Evolutionary conservation across 1,284 basidiomycete genomes (phyloP), one percentile per base, ranked within the genome.

Genomic region (Flammula alnicola): DNA sequence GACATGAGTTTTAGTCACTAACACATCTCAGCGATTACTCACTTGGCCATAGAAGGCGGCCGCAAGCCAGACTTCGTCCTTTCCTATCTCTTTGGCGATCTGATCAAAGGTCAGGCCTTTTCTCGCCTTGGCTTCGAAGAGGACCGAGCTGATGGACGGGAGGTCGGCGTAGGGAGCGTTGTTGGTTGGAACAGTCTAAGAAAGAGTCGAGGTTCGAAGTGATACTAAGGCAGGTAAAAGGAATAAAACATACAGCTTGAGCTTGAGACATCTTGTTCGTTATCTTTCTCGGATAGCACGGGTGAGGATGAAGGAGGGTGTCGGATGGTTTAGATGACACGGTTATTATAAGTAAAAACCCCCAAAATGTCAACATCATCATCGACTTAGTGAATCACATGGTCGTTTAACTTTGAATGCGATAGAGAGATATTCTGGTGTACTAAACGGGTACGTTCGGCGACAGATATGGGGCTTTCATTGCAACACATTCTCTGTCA

Each of bases 51-150:
- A 94, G 70, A 95, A 92, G 32, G 88, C 79, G 1, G 91, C 83
- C 1, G 92, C 92, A n/a, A 92, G 80, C 90, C 90, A 95, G 30
- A 94, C 80, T 67, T 95, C 92, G 59, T 91, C 88, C 61, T 80
- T 84, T n/a, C 79, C 81, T 51, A 94, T 77, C 10, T 74, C 74
- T 51, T 84, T 75, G 4, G 80, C 88, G 55, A 94, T 84, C 39
- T 82, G 72, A 40, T 84, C 88, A 56, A 93, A 94, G 10, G 85
- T 86, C 52, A 89, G 61, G 81, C 88, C 84, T 70, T 84, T 86
- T 44, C 70, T 70, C 0, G 84, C 84, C 67, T 91, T 91, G 11
- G 84, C 86, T 52, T 83, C 79, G 44, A 88, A 81, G 22, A 91
- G 70, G 31, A 62, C 63, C 9, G 74, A 58, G 61, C 73, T 73